Conservation (phyloP, 2,329 filamentous ascomycete species). For the Madurella mycetomatis region DNA sequence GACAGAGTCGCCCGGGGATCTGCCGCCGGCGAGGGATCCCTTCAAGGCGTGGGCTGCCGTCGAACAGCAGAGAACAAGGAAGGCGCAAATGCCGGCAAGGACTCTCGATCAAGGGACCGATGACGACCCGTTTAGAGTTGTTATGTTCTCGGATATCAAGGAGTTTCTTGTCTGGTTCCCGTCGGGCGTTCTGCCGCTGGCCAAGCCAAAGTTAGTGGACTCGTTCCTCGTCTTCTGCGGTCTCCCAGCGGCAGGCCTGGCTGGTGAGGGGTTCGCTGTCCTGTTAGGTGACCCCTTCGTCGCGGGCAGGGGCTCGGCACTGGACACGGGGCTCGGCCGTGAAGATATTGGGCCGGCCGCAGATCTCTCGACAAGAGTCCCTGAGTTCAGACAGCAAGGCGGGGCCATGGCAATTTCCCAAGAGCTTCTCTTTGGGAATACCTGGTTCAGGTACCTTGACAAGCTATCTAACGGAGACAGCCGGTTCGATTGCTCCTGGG, state of each 20-base stretch:
- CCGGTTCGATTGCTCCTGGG: constrained; percentile 42
- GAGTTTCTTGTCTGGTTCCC: constrained; percentile 56
- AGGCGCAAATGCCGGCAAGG: constrained; percentile 61
- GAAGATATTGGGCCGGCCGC: not conserved
- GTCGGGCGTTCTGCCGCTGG: constrained; percentile 26
- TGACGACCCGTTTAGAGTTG: constrained; percentile 77
- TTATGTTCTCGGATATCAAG: constrained; percentile 74
- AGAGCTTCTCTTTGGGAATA: constrained; percentile 49
- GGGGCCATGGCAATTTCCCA: constrained; percentile 34
- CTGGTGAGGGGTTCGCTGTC: constrained; percentile 27
- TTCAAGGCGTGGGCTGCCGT: constrained; percentile 49
- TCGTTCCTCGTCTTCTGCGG: constrained; percentile 66
- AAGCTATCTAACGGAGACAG: constrained; percentile 26
- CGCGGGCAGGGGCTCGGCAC: constrained; percentile 31
- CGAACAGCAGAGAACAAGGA: constrained; percentile 49
- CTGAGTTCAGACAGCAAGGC: constrained; percentile 31
- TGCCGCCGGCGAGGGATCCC: constrained; percentile 37
- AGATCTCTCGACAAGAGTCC: constrained; percentile 17
- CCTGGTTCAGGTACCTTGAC: constrained; percentile 44
- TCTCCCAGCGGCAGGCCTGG: constrained; percentile 48
- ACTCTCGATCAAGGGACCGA: constrained; percentile 70
- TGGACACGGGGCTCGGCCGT: constrained; percentile 22
- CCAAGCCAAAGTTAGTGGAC: constrained; percentile 54
- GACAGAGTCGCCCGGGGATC: constrained; percentile 18
- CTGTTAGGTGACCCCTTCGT: constrained; percentile 52